A percentile compares a stretch with the other conserved stretches of the same genome.
phyloP scores from a whole-genome alignment of 352 stramenopile genomes.

The Pythium aphanidermatum region DNA sequence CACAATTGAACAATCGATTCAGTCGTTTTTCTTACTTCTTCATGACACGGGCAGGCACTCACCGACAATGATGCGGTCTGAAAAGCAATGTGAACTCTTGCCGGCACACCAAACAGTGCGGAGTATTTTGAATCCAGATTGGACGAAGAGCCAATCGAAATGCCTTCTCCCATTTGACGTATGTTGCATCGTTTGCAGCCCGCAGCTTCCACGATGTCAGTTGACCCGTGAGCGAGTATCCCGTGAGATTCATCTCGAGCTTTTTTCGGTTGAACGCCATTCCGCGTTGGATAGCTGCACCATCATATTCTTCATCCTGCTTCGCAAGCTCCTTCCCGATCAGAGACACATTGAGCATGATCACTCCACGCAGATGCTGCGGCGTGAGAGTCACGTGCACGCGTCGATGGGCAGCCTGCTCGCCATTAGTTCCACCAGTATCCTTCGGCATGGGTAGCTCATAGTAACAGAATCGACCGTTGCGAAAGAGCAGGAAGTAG shows the following conservation, averaged over 20 bases:
- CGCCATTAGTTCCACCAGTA: conserved; percentile 3
- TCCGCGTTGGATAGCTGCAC: conserved; percentile 54
- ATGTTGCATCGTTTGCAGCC: conserved; percentile 60
- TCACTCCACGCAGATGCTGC: conserved; percentile 72
- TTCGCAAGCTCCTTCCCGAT: conserved; percentile 59
- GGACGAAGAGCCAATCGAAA: conserved; percentile 69
- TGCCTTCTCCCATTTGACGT: conserved; percentile 74
- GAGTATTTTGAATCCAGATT: conserved; percentile 78
- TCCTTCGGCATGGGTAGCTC: conserved; percentile 62
- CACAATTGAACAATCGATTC: too few relatives aligned
- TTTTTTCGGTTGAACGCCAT: conserved; percentile 79
- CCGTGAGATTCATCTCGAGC: conserved; percentile 78
- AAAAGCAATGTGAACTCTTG: conserved; percentile 69
- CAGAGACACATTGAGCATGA: conserved; percentile 77
- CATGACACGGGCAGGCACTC: too few relatives aligned
- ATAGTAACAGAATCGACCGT: conserved; percentile 84
- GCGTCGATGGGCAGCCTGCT: conserved; percentile 13
- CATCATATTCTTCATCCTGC: conserved; percentile 68
- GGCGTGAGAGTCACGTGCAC: conserved; percentile 72
- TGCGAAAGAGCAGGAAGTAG: conserved; percentile 81
- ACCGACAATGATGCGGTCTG: conserved; percentile 75
- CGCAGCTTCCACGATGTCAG: conserved; percentile 79
- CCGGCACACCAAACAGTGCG: conserved; percentile 69
- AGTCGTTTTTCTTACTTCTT: too few relatives aligned
- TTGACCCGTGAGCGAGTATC: conserved; percentile 67